A percentile compares a stretch with the other conserved stretches of the same genome.
Evolutionary conservation across 768 basidiomycete genomes (phyloP).

Genomic region (Cyclocybe aegerita): DNA sequence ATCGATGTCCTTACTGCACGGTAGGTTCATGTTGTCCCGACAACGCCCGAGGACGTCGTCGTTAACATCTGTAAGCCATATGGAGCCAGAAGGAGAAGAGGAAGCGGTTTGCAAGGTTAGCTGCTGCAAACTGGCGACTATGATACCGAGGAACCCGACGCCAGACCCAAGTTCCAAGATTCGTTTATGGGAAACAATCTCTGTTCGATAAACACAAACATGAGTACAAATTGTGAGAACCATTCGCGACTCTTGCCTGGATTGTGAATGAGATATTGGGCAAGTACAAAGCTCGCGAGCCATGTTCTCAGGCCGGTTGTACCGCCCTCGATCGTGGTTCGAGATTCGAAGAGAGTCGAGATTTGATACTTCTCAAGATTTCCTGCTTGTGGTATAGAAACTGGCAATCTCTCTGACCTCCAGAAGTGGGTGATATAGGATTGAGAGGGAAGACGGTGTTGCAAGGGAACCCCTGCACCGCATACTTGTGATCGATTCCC

Average conservation of each 20-base stretch:
- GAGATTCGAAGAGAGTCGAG: slow-evolving; percentile 70
- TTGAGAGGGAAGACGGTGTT: slow-evolving; percentile 39
- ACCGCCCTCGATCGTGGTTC: slow-evolving; percentile 69
- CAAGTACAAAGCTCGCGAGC: slow-evolving; percentile 68
- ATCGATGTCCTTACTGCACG: slow-evolving; percentile 62
- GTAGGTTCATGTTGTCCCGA: slow-evolving; percentile 53
- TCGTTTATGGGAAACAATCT: slow-evolving; percentile 39
- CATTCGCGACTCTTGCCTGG: slow-evolving; percentile 40
- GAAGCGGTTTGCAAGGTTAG: not conserved
- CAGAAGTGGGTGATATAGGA: slow-evolving; percentile 74
- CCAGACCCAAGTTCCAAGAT: slow-evolving; percentile 80
- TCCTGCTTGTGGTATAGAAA: slow-evolving; percentile 5
- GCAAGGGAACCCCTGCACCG: slow-evolving; percentile 23
- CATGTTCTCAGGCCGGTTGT: slow-evolving; percentile 83
- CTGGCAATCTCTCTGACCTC: slow-evolving; percentile 20
- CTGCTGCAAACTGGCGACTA: slow-evolving; percentile 59
- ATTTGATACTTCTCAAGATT: slow-evolving; percentile 32
- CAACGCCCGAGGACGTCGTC: slow-evolving; percentile 63
- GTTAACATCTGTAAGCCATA: slow-evolving; percentile 64
- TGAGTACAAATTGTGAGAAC: not conserved
- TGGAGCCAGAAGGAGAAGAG: slow-evolving; percentile 5
- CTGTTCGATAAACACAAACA: slow-evolving; percentile 31
- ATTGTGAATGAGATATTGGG: slow-evolving; percentile 56
- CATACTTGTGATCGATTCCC: slow-evolving; percentile 23
- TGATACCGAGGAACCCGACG: slow-evolving; percentile 69